Base-by-base conservation (phyloP, 1,139 yeast species). In the Blastobotrys serpentis region DNA sequence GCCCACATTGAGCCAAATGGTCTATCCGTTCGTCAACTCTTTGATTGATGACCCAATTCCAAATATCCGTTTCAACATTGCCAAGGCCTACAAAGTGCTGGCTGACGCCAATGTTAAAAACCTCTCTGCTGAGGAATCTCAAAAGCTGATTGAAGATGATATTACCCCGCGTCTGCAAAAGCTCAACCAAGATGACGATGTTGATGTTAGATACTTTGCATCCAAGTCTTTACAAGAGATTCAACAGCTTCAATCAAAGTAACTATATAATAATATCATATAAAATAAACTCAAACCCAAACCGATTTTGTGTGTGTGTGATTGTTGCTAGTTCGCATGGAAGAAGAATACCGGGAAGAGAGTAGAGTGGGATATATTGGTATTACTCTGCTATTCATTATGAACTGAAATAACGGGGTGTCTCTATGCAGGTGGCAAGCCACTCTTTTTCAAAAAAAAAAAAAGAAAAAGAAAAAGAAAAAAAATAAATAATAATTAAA, bases 31-130 rank as follows among this genome's bases (percentile, higher is more conserved):
- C 63, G 75, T 92, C 55, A 76, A 81, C 57, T 81, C 80, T 47
- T 75, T 90, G 58, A 75, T 82, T 43, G 75, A 75, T 46, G 98
- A 92, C 69, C 77, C 82, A 3, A 97, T 92, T 49, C 96, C 99
- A 59, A 92, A 92, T 67, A 90, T 92, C 58, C 78, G 97, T 65
- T 92, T 92, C 73, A 92, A 90, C 67, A 90, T 87, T 55, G 98
- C 98, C 21, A 89, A 87, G 68, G 80, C 96, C 25, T 82, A 85
- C 63, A 75, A 80, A 41, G 74, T 76, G 17, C 72, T 86, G 46
- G 82, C 78, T 37, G 77, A 79, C 64, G 75, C 78, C 32, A 74
- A 80, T 48, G 32, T 42, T 49, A 50, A 49, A 38, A 21, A 44
- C 8, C 45, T 47, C 34, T 37, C 33, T 44, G 43, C 49, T 37